Evolutionary conservation across 257 asterid genomes (phyloP).

Genomic region (Prunella vulgaris): DNA sequence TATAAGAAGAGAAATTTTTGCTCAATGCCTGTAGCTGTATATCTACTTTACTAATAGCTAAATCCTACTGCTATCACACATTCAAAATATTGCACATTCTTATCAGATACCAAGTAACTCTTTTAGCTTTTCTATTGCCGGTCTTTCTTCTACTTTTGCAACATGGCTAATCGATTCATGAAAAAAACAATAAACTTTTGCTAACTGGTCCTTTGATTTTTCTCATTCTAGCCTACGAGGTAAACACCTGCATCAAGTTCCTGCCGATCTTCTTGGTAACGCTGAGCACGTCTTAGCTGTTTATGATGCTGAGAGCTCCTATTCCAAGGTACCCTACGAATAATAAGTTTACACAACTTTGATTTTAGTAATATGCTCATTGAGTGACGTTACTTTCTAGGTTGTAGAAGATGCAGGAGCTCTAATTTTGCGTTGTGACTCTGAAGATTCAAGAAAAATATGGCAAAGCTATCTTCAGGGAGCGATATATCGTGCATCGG

Average conservation of each 20-base stretch:
- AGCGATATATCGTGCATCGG: slow-evolving; percentile 93
- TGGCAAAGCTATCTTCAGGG: slow-evolving; percentile 90
- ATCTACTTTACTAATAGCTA: background rate
- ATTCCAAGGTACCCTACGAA: slow-evolving; percentile 47
- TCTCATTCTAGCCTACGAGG: slow-evolving; percentile 66
- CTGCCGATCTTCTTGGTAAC: slow-evolving; percentile 61
- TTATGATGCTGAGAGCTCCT: slow-evolving; percentile 58
- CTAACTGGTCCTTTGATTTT: slow-evolving; percentile 14
- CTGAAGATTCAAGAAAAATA: slow-evolving; percentile 62
- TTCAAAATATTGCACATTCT: background rate
- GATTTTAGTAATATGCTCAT: slow-evolving; percentile 15
- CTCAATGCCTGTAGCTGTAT: background rate
- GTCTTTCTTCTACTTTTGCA: background rate
- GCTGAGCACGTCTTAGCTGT: slow-evolving; percentile 70
- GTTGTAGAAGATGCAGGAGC: slow-evolving; percentile 80
- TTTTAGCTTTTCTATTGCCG: background rate
- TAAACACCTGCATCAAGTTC: slow-evolving; percentile 80
- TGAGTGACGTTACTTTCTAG: slow-evolving; percentile 30
- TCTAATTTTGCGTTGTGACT: slow-evolving; percentile 64
- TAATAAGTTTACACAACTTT: slow-evolving; percentile 2
- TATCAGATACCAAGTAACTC: background rate
- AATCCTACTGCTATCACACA: background rate
- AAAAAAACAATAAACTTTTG: background rate
- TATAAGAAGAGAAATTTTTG: background rate
- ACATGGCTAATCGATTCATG: background rate